Base-by-base conservation (phyloP, 2,329 filamentous ascomycete genomes). In the Neofusicoccum parvum region DNA sequence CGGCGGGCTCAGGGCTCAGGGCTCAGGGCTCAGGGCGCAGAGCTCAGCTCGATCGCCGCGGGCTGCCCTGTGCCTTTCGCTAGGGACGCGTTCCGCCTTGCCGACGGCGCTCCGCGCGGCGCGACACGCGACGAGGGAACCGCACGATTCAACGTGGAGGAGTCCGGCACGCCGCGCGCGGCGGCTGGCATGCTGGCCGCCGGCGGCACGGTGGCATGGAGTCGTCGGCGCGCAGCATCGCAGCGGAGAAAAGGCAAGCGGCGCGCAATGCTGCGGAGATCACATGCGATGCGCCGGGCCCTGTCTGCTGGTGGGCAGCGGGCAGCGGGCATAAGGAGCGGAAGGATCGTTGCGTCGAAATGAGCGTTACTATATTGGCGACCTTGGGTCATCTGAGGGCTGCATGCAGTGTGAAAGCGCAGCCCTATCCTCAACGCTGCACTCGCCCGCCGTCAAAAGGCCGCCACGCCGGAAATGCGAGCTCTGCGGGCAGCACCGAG, bases 301-400 rank as follows among this genome's bases (percentile, higher is more conserved):
- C 27, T 32, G 27, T 32, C 27, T 3, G 2, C 27, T 17, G 43
- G 54, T 12, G 39, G 27, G 50, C 37, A 36, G 51, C 54, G 23
- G 54, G 54, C 39, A 20, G 54, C 54, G 54, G 54, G 54, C 54
- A 59, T 36, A n/a, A 43, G 17, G 20, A 34, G 54, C 45, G 39
- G 54, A 54, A 54, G 62, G 62, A 64, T 64, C 43, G 39, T n/a
- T 50, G 59, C 48, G 34, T 50, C 60, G 39, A 64, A 46, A 54
- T 54, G 37, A 64, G 37, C 48, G 62, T 58, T 65, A 48, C 41
- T 49, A 58, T 62, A 62, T 62, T 62, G 56, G 56, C 43, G 43
- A 34, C 36, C 39, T 39, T n/a, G 27, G 58, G 59, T 62, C 59
- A 62, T 62, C 59, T 62, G 59, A 59, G 54, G 54, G 7, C 37